A percentile compares a stretch with the other conserved stretches of the same genome.
Conservation (phyloP, 768 basidiomycete genomes). For the Hygrophoropsis aurantiaca region DNA sequence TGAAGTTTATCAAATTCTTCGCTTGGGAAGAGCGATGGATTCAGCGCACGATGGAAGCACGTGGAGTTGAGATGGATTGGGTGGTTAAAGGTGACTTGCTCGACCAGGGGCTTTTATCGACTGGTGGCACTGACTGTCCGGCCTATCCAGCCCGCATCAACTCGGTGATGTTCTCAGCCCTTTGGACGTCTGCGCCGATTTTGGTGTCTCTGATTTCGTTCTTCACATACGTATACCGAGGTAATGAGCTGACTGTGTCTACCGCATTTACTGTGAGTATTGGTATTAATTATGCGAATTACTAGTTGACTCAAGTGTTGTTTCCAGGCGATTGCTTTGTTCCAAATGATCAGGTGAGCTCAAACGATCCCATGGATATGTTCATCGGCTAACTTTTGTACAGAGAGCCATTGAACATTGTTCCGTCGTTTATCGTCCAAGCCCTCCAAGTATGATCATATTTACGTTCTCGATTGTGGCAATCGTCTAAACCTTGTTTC, state of each 20-base stretch:
- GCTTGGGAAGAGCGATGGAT: conserved; percentile 33
- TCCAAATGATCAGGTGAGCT: conserved; percentile 77
- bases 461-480: too few relatives aligned
- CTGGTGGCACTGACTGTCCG: background rate
- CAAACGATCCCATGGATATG: background rate
- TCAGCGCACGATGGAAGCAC: conserved; percentile 35
- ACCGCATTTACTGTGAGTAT: conserved; percentile 77
- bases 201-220: conserved; percentile 81
- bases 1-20: conserved; percentile 36
- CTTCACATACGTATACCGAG: conserved; percentile 66
- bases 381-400: background rate
- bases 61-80: conserved; percentile 42
- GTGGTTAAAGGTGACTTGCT: conserved; percentile 2
- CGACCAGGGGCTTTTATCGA: background rate
- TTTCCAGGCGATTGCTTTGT: conserved; percentile 70
- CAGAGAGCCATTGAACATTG: conserved; percentile 71
- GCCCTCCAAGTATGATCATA: conserved; percentile 51
- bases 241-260: conserved; percentile 73
- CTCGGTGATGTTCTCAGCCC: conserved; percentile 62
- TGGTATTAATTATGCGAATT: background rate
- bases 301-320: background rate
- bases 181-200: conserved; percentile 80
- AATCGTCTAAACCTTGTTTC: too few relatives aligned
- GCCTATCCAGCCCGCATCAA: conserved; percentile 60
- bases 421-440: conserved; percentile 79